Percentiles rank a stretch among this genome's conserved stretches.
These are phyloP conservation scores for Tritrichomonas foetus DNA, from an alignment of 208 protist genomes.

Conservation along the genomic window DNA sequence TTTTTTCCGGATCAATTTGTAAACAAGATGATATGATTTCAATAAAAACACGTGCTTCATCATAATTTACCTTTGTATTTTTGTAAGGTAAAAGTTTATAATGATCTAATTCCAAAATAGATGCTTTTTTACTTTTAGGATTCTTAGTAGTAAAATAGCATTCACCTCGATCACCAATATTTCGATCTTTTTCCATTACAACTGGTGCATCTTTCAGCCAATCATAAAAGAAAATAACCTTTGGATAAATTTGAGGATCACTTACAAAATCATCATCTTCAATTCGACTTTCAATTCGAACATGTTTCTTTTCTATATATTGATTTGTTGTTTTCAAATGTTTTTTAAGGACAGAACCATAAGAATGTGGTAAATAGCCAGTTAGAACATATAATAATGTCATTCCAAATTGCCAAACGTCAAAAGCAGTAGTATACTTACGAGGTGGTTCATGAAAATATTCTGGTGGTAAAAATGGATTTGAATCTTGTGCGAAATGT, in stretches of 20 bases:
- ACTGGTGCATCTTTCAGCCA: not conserved
- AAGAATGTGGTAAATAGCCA: not conserved
- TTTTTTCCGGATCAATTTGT: not conserved
- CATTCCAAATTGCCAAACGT: constrained; percentile 7
- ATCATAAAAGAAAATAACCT: not conserved
- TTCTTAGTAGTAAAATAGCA: not conserved
- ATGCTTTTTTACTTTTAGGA: not conserved
- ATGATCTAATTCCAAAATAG: not conserved
- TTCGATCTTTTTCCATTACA: not conserved
- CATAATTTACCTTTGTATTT: not conserved
- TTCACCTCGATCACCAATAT: not conserved
- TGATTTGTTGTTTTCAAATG: not conserved
- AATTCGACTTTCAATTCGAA: not conserved
- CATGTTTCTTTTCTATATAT: not conserved
- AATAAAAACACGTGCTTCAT: not conserved
- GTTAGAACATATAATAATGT: not conserved
- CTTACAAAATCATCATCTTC: too few species aligned
- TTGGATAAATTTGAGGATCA: not conserved
- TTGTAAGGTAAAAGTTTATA: not conserved
- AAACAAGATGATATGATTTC: constrained; percentile 13
- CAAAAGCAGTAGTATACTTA: not conserved
- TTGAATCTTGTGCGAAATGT: not conserved
- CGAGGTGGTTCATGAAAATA: not conserved
- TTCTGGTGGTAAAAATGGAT: constrained; percentile 25
- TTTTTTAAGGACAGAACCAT: not conserved